phyloP scores from a whole-genome alignment of 2,329 filamentous ascomycete genomes.

The Cyanodermella asteris region DNA sequence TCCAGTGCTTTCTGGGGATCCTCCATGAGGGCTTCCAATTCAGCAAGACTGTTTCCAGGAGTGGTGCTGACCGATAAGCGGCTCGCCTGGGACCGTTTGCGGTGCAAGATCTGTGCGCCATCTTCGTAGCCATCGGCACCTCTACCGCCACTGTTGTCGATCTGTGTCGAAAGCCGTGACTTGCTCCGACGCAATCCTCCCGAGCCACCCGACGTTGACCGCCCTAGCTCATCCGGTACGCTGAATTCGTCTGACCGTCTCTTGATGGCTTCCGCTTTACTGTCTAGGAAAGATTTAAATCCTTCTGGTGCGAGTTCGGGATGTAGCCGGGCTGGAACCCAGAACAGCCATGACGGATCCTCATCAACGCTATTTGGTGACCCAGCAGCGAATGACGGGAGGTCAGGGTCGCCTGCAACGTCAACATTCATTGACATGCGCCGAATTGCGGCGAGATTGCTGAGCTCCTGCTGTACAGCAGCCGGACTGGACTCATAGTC shows the following conservation, averaged over 20 bases:
- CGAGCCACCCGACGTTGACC: constrained; percentile 28
- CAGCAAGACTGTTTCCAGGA: constrained; percentile 33
- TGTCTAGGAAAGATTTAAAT: constrained; percentile 92
- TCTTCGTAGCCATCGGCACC: constrained; percentile 50
- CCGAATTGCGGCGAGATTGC: constrained; percentile 72
- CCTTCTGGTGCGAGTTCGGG: constrained; percentile 88
- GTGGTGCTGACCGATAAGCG: constrained; percentile 39
- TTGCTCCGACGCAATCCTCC: constrained; percentile 57
- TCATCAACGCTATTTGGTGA: constrained; percentile 39
- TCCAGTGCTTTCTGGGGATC: constrained; percentile 53
- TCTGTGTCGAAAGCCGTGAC: constrained; percentile 84
- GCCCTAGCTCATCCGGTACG: constrained; percentile 34
- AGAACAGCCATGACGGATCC: constrained; percentile 70
- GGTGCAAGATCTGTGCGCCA: constrained; percentile 58
- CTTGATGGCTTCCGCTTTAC: constrained; percentile 73
- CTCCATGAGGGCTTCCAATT: constrained; percentile 61
- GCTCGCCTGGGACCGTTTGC: constrained; percentile 42
- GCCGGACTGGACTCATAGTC: constrained; percentile 79
- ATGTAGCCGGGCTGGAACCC: constrained; percentile 87
- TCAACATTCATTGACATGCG: constrained; percentile 88
- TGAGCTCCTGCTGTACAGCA: constrained; percentile 77
- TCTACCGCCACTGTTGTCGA: constrained; percentile 46
- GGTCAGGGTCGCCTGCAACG: constrained; percentile 34
- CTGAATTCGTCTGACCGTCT: constrained; percentile 55
- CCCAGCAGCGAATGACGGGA: constrained; percentile 21